These are phyloP conservation scores for Physcomitrellopsis africana DNA, from an alignment of 225 moss, liverwort and hornwort genomes.

Conservation along the genomic window DNA sequence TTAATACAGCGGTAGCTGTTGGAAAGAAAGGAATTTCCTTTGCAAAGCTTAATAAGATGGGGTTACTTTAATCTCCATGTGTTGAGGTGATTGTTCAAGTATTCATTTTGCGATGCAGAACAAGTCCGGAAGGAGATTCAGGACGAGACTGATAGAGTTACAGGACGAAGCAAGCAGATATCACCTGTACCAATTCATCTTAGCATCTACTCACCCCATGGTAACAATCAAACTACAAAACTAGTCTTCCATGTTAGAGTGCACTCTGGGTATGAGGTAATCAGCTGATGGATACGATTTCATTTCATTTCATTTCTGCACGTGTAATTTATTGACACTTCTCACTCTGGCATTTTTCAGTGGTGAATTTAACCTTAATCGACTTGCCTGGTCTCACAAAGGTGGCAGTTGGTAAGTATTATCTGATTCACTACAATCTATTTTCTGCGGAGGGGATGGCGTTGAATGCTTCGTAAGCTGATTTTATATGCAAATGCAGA, in stretches of 20 bases:
- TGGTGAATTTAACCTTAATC: slow-evolving; percentile 87
- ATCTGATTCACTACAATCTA: neutral
- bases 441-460: neutral
- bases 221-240: slow-evolving; percentile 27
- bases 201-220: slow-evolving; percentile 60
- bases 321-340: neutral
- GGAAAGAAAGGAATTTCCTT: neutral
- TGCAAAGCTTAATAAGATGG: neutral
- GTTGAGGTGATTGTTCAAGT: neutral
- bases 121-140: slow-evolving; percentile 52
- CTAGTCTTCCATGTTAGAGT: neutral
- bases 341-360: slow-evolving; percentile 38
- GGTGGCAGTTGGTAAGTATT: slow-evolving; percentile 76
- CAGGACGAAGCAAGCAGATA: slow-evolving; percentile 59
- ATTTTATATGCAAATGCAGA: neutral
- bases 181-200: slow-evolving; percentile 63
- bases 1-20: neutral
- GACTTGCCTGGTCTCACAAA: slow-evolving; percentile 92
- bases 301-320: neutral
- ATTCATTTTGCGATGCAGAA: slow-evolving; percentile 26
- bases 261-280: neutral
- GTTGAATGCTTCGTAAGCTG: neutral
- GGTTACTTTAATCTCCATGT: neutral
- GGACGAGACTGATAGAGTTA: slow-evolving; percentile 62
- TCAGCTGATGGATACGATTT: neutral